phyloP scores from a whole-genome alignment of 805 yeast species.

The Cephaloascus albidus region DNA sequence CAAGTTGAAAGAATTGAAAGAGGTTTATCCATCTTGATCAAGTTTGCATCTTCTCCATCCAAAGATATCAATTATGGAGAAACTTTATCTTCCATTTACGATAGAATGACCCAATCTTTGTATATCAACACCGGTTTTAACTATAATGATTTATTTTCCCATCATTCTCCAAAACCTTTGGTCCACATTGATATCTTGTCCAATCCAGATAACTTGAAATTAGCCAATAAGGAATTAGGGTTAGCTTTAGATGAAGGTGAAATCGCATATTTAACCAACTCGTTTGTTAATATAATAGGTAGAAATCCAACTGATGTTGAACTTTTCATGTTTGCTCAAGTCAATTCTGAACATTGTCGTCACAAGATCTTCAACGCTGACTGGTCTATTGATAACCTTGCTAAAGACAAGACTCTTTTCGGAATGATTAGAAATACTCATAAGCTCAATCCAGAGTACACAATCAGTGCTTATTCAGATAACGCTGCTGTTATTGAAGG shows the following conservation, averaged over 20 bases:
- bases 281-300: conserved; percentile 66
- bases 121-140: conserved; percentile 42
- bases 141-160: conserved; percentile 63
- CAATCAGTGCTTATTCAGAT: conserved; percentile 92
- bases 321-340: conserved; percentile 98
- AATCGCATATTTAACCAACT: conserved; percentile 75
- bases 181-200: conserved; percentile 60
- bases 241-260: conserved; percentile 94
- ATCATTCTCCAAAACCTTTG: conserved; percentile 76
- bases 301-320: conserved; percentile 98
- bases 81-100: conserved; percentile 66
- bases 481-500: conserved; percentile 96
- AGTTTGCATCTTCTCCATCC: conserved; percentile 61
- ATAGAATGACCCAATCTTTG: conserved; percentile 87
- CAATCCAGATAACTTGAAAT: conserved; percentile 46
- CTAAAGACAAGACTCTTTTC: conserved; percentile 69
- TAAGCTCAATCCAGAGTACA: conserved; percentile 64
- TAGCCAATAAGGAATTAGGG: conserved; percentile 79
- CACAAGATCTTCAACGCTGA: conserved; percentile 98
- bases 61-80: conserved; percentile 38
- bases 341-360: conserved; percentile 98
- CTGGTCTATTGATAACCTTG: conserved; percentile 87
- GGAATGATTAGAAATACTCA: conserved; percentile 96
- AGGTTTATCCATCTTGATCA: conserved; percentile 69
- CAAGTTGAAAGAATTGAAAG: conserved; percentile 82